Percentiles rank a stretch among this genome's conserved stretches.
Evolutionary conservation across 306 rosid species (phyloP).

Genomic region (Canavalia gladiata): DNA sequence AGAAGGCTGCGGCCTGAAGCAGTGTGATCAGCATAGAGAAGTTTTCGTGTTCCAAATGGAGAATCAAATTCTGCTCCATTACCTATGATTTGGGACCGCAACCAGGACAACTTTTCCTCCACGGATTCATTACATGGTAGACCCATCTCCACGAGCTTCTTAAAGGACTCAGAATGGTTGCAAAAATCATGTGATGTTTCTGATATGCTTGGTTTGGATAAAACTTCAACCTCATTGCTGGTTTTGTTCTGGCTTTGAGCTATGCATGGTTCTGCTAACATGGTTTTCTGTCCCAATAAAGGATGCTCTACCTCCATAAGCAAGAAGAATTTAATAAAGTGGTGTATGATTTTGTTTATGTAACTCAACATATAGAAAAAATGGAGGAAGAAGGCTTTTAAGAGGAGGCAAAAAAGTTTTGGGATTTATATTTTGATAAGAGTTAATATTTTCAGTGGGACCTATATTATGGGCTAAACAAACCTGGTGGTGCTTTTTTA

Average conservation of each 20-base stretch:
- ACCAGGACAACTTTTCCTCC: constrained; percentile 62
- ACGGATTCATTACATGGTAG: constrained; percentile 40
- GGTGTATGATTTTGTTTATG: constrained; percentile 31
- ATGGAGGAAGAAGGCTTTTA: background rate
- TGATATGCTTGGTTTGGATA: background rate
- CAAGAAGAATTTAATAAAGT: constrained; percentile 33
- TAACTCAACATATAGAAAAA: constrained; percentile 34
- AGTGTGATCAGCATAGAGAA: constrained; percentile 88
- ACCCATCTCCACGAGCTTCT: constrained; percentile 45
- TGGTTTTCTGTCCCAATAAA: background rate
- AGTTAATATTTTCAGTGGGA: constrained; percentile 50
- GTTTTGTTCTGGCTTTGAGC: background rate
- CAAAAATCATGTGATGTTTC: constrained; percentile 2
- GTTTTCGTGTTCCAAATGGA: constrained; percentile 65
- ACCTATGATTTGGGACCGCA: constrained; percentile 73
- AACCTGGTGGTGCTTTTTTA: constrained; percentile 45
- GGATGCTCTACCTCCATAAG: constrained; percentile 45
- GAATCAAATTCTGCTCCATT: constrained; percentile 59
- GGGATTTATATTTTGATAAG: constrained; percentile 28
- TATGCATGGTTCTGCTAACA: background rate
- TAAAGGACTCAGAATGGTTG: constrained; percentile 42
- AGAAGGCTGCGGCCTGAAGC: constrained; percentile 83
- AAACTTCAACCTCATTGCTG: background rate
- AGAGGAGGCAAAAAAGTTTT: background rate
- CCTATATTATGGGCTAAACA: constrained; percentile 41